Evolutionary conservation across 2,329 filamentous ascomycete species (phyloP).

Genomic region (Penicillium vulpinum): DNA sequence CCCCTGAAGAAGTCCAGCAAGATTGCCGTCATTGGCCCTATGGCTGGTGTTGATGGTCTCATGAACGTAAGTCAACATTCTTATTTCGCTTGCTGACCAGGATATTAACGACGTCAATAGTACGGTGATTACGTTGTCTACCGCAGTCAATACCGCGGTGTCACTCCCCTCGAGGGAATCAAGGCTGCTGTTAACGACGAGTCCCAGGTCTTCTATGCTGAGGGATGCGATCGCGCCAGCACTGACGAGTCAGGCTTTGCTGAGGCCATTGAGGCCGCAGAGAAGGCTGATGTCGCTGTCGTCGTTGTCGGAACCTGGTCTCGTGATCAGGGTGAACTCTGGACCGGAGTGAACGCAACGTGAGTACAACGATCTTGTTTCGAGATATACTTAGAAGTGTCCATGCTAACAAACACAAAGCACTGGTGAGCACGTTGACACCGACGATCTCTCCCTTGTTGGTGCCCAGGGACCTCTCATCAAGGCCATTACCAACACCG

Average conservation of each 20-base stretch:
- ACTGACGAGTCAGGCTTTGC: slow-evolving; percentile 66
- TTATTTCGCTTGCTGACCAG: too few relatives aligned
- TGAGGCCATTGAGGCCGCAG: slow-evolving; percentile 65
- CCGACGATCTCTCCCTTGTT: slow-evolving; percentile 63
- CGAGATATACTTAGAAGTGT: not conserved
- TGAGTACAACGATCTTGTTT: slow-evolving; percentile 14
- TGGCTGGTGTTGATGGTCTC: slow-evolving; percentile 68
- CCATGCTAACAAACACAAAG: slow-evolving; percentile 12
- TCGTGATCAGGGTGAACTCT: slow-evolving; percentile 70
- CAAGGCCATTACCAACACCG: slow-evolving; percentile 65
- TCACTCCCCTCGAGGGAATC: slow-evolving; percentile 71
- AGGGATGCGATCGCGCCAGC: slow-evolving; percentile 73
- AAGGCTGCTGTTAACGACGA: slow-evolving; percentile 56
- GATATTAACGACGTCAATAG: slow-evolving; percentile 32
- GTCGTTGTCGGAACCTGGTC: slow-evolving; percentile 76
- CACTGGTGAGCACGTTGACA: slow-evolving; percentile 72
- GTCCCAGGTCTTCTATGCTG: slow-evolving; percentile 63
- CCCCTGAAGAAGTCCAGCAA: slow-evolving; percentile 64
- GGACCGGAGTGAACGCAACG: slow-evolving; percentile 69
- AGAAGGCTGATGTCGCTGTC: slow-evolving; percentile 68
- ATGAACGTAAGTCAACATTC: slow-evolving; percentile 59
- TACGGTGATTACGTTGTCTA: slow-evolving; percentile 75
- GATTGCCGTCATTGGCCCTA: slow-evolving; percentile 72
- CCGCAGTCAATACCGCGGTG: slow-evolving; percentile 62
- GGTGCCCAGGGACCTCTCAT: slow-evolving; percentile 69